Percentiles rank a stretch among this genome's conserved stretches.
Evolutionary conservation across 2,329 filamentous ascomycete species (phyloP).

Genomic region (Didymella exigua): DNA sequence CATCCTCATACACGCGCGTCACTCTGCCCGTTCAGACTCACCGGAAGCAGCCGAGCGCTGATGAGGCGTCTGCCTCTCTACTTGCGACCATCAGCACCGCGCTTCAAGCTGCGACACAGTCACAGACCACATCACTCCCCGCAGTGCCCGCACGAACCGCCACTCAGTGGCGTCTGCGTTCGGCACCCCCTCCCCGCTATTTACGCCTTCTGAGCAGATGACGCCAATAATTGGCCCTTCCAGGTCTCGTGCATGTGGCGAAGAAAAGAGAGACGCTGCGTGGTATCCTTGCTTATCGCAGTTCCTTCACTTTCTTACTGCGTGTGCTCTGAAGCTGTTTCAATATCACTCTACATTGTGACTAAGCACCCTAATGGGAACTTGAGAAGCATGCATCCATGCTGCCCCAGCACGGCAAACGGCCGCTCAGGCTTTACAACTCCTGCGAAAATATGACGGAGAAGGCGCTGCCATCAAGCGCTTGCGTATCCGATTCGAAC

Average conservation of each 20-base stretch:
- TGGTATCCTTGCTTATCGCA: neutral
- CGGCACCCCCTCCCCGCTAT: neutral
- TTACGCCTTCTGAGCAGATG: neutral
- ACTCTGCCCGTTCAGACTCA: constrained; percentile 2
- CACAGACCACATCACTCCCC: neutral
- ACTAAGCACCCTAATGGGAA: neutral
- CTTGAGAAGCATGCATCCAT: neutral
- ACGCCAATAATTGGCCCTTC: neutral
- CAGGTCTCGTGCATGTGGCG: neutral
- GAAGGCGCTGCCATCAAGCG: neutral
- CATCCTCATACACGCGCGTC: constrained; percentile 6
- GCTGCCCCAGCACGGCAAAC: neutral
- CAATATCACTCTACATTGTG: neutral
- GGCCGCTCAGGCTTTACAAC: neutral
- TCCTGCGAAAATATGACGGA: neutral
- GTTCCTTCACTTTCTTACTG: neutral
- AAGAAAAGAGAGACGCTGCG: neutral
- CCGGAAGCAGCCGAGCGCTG: constrained; percentile 6
- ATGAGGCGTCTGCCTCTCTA: neutral
- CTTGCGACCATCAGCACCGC: neutral
- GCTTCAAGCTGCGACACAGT: neutral
- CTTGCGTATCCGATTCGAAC: neutral
- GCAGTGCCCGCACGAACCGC: too few relatives aligned
- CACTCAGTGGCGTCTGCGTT: neutral
- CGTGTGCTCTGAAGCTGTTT: neutral